These are phyloP conservation scores for Peronosclerospora sorghi DNA, from an alignment of 352 stramenopile genomes.

Conservation along the genomic window DNA sequence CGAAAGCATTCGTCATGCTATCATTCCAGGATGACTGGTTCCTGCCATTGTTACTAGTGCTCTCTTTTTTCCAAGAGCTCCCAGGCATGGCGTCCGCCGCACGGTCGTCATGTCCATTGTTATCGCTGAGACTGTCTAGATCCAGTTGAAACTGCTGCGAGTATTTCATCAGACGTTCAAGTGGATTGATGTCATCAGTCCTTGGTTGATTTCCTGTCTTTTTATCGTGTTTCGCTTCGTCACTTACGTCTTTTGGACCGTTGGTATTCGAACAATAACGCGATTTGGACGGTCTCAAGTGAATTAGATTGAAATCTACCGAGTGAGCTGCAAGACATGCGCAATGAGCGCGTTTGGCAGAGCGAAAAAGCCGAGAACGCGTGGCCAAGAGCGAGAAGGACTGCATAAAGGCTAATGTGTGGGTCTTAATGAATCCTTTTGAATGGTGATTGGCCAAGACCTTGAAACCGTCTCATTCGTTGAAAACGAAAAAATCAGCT, in stretches of 20 bases:
- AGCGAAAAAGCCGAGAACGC: conserved; percentile 6
- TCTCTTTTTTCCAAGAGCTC: conserved; percentile 2
- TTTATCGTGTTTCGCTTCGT: conserved; percentile 11
- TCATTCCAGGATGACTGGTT: not conserved
- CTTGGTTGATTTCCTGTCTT: not conserved
- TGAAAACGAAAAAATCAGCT: not conserved
- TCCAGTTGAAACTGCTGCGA: conserved; percentile 49
- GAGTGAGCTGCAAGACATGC: not conserved
- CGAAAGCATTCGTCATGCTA: conserved; percentile 3
- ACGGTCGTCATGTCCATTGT: conserved; percentile 7
- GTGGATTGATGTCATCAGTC: conserved; percentile 35
- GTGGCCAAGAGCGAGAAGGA: conserved; percentile 3
- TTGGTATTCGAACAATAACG: conserved; percentile 6
- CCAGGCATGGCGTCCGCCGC: not conserved
- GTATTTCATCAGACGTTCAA: conserved; percentile 57
- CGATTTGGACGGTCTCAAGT: not conserved
- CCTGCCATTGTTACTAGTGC: not conserved
- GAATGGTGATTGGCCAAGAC: conserved; percentile 4
- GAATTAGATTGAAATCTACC: not conserved
- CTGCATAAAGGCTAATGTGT: conserved; percentile 10
- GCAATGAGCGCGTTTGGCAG: not conserved
- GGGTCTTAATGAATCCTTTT: conserved; percentile 1
- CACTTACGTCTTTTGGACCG: conserved; percentile 2
- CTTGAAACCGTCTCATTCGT: not conserved
- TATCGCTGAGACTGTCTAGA: conserved; percentile 13